Base-by-base conservation (phyloP, 139 green algal genomes). In the Picochlorum costavermella region DNA sequence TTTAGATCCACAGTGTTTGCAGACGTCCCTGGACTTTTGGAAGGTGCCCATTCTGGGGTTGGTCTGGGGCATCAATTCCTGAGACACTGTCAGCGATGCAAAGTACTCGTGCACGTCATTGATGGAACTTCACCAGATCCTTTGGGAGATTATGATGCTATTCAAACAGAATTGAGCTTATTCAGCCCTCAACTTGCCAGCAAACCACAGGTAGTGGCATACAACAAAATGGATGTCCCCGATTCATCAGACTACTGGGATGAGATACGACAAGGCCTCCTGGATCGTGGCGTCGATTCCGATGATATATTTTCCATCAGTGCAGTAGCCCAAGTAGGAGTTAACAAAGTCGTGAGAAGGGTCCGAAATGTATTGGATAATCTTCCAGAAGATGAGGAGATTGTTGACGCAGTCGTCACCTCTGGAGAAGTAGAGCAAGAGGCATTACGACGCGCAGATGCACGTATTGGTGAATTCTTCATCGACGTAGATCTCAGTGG, bases 11-110 rank as follows among this genome's bases (percentile, higher is more conserved):
- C 85, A 20, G 81, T 87, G 50, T 84, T 84, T 74, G 77, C 76
- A 5, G 89, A 96, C 71, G 84, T 98, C 33, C 92, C 90, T 3
- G 92, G 94, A 16, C 78, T 99, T 75, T 71, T 99, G 48, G 91
- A 96, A 72, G 94, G 92, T 4, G 89, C 88, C n/a, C 85, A 94
- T 70, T 61, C 86, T 51, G 89, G 89, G 17, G 64, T 82, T 44
- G 94, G 94, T 5, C 83, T 99, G 9, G 94, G 94, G 6, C 86
- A 95, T 70, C 83, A 96, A 75, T 98, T 98, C 72, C 77, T 98
- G 67, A 75, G 90, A 5, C 75, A 85, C 74, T 79, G 71, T 30
- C 76, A 88, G 69, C 74, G 86, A 45, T 86, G 78, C 68, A 48
- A 74, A 4, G 77, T 85, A 37, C 83, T 98, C 44, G 83, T 97